Evolutionary conservation across 2,329 filamentous ascomycete genomes (phyloP).

Genomic region (Aspergillus fumigatus): DNA sequence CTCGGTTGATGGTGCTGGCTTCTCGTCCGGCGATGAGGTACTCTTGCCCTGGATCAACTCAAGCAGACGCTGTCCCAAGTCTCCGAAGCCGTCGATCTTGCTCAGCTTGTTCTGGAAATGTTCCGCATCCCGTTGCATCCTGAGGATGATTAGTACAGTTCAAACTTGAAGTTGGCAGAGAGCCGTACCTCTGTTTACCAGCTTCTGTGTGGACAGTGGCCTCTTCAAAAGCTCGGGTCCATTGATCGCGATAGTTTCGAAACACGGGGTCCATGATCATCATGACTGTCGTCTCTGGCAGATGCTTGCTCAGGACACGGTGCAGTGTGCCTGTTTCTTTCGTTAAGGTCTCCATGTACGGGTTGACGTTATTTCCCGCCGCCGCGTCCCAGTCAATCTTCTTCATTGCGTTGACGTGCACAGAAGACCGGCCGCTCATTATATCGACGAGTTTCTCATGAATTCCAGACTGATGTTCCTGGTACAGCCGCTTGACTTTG

Average conservation of each 20-base stretch:
- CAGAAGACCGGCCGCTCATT: constrained; percentile 71
- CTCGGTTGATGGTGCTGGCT: neutral
- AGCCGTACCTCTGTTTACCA: constrained; percentile 66
- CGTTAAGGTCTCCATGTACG: constrained; percentile 80
- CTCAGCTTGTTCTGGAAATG: constrained; percentile 66
- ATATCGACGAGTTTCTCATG: constrained; percentile 93
- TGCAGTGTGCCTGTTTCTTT: constrained; percentile 84
- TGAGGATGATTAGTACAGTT: constrained; percentile 33
- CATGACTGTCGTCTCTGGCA: constrained; percentile 69
- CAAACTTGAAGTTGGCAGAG: no score
- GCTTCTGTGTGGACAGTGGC: constrained; percentile 60
- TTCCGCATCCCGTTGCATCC: constrained; percentile 72
- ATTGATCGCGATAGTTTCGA: constrained; percentile 72
- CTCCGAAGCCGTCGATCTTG: constrained; percentile 74
- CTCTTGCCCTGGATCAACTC: constrained; percentile 42
- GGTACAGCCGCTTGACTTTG: constrained; percentile 73
- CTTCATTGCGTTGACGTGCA: constrained; percentile 71
- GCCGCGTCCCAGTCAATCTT: constrained; percentile 68
- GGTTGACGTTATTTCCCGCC: constrained; percentile 48
- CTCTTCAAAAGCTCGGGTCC: constrained; percentile 65
- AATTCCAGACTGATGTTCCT: constrained; percentile 86
- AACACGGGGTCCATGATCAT: constrained; percentile 88
- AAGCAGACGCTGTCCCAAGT: constrained; percentile 65
- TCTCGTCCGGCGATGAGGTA: constrained; percentile 16
- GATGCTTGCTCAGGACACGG: constrained; percentile 74